phyloP scores from a whole-genome alignment of 768 basidiomycete species.

The Rubroboletus pulcherrimus region DNA sequence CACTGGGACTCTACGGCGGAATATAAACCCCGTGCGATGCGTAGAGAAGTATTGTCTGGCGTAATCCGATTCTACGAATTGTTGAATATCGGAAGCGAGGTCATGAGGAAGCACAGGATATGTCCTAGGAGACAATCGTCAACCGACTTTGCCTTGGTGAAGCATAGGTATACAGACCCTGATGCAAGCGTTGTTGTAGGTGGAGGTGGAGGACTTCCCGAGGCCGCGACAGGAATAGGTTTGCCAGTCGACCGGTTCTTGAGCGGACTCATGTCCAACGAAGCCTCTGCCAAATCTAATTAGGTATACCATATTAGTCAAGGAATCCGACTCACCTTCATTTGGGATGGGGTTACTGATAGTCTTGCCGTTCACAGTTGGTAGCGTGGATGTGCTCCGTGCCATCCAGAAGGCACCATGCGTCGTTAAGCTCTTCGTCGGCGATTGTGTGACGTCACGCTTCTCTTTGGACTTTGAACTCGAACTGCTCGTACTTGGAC shows the following conservation, averaged over 20 bases:
- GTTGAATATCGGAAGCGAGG: slow-evolving; percentile 80
- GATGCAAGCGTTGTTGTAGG: slow-evolving; percentile 52
- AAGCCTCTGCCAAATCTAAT: slow-evolving; percentile 46
- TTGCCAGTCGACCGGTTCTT: slow-evolving; percentile 57
- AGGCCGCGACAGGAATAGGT: slow-evolving; percentile 57
- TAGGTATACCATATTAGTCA: not conserved
- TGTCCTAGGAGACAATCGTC: slow-evolving; percentile 41
- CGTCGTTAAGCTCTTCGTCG: slow-evolving; percentile 40
- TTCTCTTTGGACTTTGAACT: slow-evolving; percentile 28
- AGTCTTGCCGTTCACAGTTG: slow-evolving; percentile 54
- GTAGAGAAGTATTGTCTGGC: slow-evolving; percentile 87
- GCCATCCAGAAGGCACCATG: slow-evolving; percentile 33
- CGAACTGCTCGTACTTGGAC: slow-evolving; percentile 31
- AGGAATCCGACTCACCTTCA: slow-evolving; percentile 44
- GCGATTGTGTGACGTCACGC: slow-evolving; percentile 38
- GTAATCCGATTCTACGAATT: slow-evolving; percentile 83
- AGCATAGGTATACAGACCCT: slow-evolving; percentile 45
- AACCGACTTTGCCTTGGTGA: not conserved
- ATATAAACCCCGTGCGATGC: slow-evolving; percentile 85
- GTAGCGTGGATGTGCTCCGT: slow-evolving; percentile 36
- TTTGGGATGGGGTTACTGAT: slow-evolving; percentile 72
- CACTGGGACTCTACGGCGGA: slow-evolving; percentile 76
- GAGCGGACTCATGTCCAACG: slow-evolving; percentile 70
- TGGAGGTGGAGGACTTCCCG: slow-evolving; percentile 23
- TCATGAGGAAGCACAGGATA: slow-evolving; percentile 78